These are phyloP conservation scores for Colletotrichum australisinense DNA, from an alignment of 2,329 filamentous ascomycete genomes.

Conservation along the genomic window DNA sequence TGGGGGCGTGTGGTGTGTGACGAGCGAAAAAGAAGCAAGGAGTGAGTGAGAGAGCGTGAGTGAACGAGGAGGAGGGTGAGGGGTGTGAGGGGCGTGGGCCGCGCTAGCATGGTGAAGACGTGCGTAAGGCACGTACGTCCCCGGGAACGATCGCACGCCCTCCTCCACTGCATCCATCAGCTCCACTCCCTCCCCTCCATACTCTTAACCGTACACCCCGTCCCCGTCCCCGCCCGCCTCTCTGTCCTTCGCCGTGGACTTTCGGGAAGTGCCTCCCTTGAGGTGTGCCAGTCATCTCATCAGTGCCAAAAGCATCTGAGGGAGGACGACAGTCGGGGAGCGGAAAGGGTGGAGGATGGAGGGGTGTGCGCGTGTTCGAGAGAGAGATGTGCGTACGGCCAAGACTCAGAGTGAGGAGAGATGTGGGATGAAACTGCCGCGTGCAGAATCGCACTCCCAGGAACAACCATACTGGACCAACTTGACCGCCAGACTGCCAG, in stretches of 20 bases:
- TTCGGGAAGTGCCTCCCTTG: background rate
- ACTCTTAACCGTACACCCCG: background rate
- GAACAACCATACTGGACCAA: background rate
- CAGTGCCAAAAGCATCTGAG: constrained; percentile 3
- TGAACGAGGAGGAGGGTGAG: too few relatives aligned
- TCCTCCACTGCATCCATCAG: background rate
- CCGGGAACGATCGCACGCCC: background rate
- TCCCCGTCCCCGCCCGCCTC: background rate
- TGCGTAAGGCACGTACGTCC: background rate
- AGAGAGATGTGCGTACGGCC: background rate
- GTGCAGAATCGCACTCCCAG: background rate
- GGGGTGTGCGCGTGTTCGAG: background rate
- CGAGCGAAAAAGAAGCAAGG: background rate
- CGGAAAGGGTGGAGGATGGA: background rate
- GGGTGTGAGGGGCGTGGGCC: background rate
- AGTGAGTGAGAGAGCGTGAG: background rate
- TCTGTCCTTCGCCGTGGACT: background rate
- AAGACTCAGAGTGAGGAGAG: background rate
- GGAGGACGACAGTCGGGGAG: background rate
- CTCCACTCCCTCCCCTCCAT: background rate
- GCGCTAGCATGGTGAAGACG: background rate
- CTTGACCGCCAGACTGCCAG: background rate
- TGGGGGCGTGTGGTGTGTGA: constrained; percentile 2
- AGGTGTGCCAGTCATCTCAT: background rate
- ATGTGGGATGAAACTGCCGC: background rate